Evolutionary conservation across 441 rosid genomes (phyloP).

Genomic region (Adansonia madagascariensis): DNA sequence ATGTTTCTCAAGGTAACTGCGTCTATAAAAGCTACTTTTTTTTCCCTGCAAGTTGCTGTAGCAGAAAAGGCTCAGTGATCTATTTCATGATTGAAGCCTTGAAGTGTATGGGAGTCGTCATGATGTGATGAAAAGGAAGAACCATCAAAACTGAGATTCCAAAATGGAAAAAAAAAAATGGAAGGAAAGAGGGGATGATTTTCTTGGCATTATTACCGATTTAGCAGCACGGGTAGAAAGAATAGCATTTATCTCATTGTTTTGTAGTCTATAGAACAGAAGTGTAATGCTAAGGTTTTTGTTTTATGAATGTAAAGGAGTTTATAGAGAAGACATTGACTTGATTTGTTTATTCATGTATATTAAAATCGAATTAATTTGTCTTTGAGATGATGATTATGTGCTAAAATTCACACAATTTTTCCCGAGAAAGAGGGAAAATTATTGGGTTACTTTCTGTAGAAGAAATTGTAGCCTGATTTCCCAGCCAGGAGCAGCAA

Average conservation of each 20-base stretch:
- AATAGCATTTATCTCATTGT: background rate
- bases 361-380: background rate
- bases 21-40: background rate
- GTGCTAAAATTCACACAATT: too few relatives aligned
- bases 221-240: background rate
- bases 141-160: background rate
- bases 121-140: background rate
- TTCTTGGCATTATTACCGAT: background rate
- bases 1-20: constrained; percentile 14
- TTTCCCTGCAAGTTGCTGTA: background rate
- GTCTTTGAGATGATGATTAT: background rate
- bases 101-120: background rate
- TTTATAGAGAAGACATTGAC: background rate
- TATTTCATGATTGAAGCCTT: background rate
- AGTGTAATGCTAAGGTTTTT: background rate
- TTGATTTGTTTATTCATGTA: background rate
- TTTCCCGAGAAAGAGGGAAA: too few relatives aligned
- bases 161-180: background rate
- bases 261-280: background rate
- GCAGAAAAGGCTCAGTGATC: background rate
- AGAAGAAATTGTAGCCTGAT: too few relatives aligned
- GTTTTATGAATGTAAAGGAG: background rate
- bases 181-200: background rate
- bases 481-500: too few relatives aligned
- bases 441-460: too few relatives aligned